Percentiles rank a stretch among this genome's conserved stretches.
These are phyloP conservation scores for Oryza brachyantha DNA, from an alignment of 176 grass and related monocot genomes.

Conservation along the genomic window DNA sequence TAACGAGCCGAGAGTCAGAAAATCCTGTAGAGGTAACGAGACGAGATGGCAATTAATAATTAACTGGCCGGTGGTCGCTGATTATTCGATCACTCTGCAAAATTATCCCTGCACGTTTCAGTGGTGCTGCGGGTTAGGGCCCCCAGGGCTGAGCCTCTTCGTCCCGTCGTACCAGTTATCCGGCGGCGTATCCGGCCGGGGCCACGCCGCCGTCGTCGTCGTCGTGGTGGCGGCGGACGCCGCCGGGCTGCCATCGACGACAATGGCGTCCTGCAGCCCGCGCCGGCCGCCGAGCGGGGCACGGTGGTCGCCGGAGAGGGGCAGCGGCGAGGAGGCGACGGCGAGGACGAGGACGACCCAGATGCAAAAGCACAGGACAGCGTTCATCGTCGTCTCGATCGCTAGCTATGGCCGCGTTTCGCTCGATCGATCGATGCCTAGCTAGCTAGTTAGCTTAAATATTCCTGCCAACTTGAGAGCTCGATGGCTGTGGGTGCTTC, in stretches of 20 bases:
- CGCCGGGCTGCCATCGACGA: background rate
- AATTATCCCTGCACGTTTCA: background rate
- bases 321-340: background rate
- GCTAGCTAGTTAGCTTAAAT: background rate
- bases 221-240: background rate
- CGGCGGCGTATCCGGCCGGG: conserved; percentile 11
- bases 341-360: conserved; percentile 17
- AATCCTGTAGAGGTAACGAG: background rate
- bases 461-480: too few species aligned
- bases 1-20: too few species aligned
- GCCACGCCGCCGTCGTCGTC: background rate
- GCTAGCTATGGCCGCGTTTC: too few species aligned
- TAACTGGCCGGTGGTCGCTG: too few species aligned
- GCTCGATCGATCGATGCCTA: too few species aligned
- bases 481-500: background rate
- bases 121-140: conserved; percentile 50
- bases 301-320: background rate
- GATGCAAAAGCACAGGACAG: conserved; percentile 28
- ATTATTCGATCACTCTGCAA: too few species aligned
- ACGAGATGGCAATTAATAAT: background rate
- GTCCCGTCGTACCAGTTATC: conserved; percentile 24
- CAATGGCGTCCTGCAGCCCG: conserved; percentile 18
- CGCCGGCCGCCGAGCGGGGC: conserved; percentile 3
- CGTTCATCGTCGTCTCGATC: conserved; percentile 32
- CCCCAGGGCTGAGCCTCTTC: conserved; percentile 55